Conservation (phyloP, 192 early-diverging fungal genomes). For the Gonapodya sp. region DNA sequence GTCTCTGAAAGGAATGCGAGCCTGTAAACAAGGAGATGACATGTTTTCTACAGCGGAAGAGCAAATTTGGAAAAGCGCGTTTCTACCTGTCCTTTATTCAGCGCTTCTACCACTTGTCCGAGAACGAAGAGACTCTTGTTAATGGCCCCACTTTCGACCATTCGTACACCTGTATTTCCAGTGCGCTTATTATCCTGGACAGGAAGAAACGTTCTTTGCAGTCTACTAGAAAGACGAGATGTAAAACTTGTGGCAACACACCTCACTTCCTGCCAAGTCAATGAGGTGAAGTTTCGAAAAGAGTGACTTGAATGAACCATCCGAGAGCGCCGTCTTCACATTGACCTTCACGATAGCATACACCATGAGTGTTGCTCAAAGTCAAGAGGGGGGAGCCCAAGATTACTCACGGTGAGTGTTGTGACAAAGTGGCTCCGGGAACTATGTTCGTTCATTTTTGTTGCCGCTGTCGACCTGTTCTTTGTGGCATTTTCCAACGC, state of each 20-base stretch:
- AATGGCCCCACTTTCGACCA: slow-evolving; percentile 56
- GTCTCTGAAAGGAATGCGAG: slow-evolving; percentile 55
- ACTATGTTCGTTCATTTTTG: slow-evolving; percentile 52
- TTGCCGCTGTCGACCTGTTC: slow-evolving; percentile 48
- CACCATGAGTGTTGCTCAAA: no score
- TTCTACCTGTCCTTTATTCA: slow-evolving; percentile 34
- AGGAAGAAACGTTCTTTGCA: no score
- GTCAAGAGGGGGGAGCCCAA: no score
- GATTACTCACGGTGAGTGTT: slow-evolving; percentile 34
- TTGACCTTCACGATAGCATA: no score
- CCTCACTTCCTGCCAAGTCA: slow-evolving; percentile 56
- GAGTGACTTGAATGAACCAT: slow-evolving; percentile 23
- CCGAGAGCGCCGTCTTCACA: neutral
- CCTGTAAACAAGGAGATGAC: neutral
- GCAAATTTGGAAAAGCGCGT: no score
- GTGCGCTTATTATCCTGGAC: slow-evolving; percentile 43
- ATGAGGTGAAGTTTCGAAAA: slow-evolving; percentile 47
- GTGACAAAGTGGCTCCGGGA: slow-evolving; percentile 56
- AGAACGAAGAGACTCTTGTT: slow-evolving; percentile 56
- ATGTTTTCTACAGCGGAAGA: no score
- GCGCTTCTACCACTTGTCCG: slow-evolving; percentile 55
- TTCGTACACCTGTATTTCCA: slow-evolving; percentile 43
- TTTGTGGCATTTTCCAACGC: slow-evolving; percentile 33
- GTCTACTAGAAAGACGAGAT: neutral
- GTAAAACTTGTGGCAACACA: neutral